A percentile compares a stretch with the other conserved stretches of the same genome.
Evolutionary conservation across 73 alveolate species (phyloP).

Genomic region (Paramecium pentaurelia): DNA sequence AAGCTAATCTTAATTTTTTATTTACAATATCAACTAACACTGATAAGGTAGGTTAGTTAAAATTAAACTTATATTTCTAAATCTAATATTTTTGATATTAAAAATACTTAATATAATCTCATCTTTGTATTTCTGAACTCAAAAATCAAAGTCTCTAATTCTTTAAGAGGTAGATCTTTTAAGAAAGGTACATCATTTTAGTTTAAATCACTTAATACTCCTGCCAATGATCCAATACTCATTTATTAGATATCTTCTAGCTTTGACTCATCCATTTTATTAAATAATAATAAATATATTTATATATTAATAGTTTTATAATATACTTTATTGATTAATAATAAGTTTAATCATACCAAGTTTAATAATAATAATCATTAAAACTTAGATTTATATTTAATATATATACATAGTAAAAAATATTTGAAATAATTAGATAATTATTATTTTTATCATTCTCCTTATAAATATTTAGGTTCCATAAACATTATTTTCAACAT

Average conservation of each 20-base stretch:
- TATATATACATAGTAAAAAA: too few relatives aligned
- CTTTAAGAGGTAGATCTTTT: not conserved
- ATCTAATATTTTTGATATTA: not conserved
- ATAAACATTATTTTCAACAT: too few relatives aligned
- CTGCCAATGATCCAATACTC: constrained; percentile 48
- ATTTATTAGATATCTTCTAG: constrained; percentile 16
- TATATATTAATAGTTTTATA: not conserved
- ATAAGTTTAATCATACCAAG: not conserved
- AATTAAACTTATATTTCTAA: not conserved
- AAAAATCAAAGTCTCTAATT: not conserved
- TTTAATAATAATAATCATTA: not conserved
- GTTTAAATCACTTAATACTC: not conserved
- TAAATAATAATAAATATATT: not conserved
- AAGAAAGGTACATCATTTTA: not conserved
- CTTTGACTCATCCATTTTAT: constrained; percentile 16
- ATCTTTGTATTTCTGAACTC: not conserved
- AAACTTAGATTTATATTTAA: not conserved
- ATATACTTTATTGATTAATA: not conserved
- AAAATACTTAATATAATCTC: not conserved
- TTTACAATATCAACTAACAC: not conserved
- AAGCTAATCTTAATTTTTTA: not conserved
- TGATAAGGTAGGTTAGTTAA: not conserved
- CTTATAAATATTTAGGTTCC: too few relatives aligned
- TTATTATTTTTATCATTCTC: too few relatives aligned
- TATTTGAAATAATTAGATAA: too few relatives aligned